Evolutionary conservation across 345 rosid species (phyloP).

Genomic region (Crucihimalaya himalaica): DNA sequence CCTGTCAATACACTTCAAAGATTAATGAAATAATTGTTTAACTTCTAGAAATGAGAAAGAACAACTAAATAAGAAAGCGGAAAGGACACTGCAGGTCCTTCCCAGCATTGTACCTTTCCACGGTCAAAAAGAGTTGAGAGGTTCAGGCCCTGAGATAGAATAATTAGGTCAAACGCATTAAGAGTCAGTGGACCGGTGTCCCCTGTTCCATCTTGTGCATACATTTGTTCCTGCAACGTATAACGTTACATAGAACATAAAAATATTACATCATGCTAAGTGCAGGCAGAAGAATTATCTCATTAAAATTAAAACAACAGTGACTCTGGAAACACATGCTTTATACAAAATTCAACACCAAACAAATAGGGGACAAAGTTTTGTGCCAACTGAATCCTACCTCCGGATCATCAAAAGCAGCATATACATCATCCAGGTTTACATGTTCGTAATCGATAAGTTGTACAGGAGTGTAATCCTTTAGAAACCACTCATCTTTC

Average conservation of each 20-base stretch:
- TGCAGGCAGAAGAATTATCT: neutral
- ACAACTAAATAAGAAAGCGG: slow-evolving; percentile 1
- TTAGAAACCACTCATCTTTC: slow-evolving; percentile 81
- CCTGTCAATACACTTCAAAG: slow-evolving; percentile 50
- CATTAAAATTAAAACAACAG: neutral
- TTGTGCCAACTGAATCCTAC: slow-evolving; percentile 41
- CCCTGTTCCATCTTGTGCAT: slow-evolving; percentile 53
- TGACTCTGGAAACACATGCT: slow-evolving; percentile 10
- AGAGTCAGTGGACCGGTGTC: slow-evolving; percentile 80
- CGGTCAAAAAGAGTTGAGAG: slow-evolving; percentile 90
- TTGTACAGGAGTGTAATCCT: slow-evolving; percentile 63
- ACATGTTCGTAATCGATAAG: slow-evolving; percentile 84
- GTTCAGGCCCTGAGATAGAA: slow-evolving; percentile 93
- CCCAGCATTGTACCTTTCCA: slow-evolving; percentile 59
- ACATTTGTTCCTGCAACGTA: slow-evolving; percentile 54
- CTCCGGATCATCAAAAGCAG: slow-evolving; percentile 88
- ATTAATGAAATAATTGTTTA: neutral
- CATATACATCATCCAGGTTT: slow-evolving; percentile 91
- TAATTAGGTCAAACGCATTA: slow-evolving; percentile 91
- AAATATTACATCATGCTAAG: neutral
- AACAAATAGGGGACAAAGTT: neutral
- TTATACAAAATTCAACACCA: neutral
- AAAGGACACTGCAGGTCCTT: slow-evolving; percentile 3
- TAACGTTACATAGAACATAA: slow-evolving; percentile 16
- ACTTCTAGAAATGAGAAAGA: slow-evolving; percentile 2